Evolutionary conservation across 2,329 filamentous ascomycete genomes (phyloP).

Genomic region (Magnaporthiopsis poae): DNA sequence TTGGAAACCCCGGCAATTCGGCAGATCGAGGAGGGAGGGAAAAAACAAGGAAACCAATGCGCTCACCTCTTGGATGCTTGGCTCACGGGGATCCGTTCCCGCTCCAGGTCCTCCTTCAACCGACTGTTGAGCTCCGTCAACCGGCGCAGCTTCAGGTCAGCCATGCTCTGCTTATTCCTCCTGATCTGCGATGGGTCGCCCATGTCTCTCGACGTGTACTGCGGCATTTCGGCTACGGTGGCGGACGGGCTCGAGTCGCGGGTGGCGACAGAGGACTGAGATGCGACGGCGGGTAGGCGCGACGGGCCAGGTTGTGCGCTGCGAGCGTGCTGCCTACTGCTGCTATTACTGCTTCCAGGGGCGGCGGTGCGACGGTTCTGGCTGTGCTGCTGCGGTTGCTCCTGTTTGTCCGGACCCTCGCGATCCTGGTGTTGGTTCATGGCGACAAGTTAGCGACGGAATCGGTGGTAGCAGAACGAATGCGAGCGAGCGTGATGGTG

Average conservation of each 20-base stretch:
- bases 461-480: background rate
- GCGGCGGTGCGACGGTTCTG: background rate
- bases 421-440: slow-evolving; percentile 7
- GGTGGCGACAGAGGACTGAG: background rate
- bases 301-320: slow-evolving; percentile 6
- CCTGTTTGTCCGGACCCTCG: background rate
- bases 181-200: slow-evolving; percentile 59
- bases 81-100: slow-evolving; percentile 89
- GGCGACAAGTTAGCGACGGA: slow-evolving; percentile 2
- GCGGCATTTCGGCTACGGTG: slow-evolving; percentile 42
- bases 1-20: slow-evolving; percentile 9
- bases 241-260: background rate
- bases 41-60: background rate
- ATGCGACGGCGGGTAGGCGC: slow-evolving; percentile 1
- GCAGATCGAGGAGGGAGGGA: background rate
- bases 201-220: slow-evolving; percentile 57
- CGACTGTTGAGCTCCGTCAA: slow-evolving; percentile 95
- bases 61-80: slow-evolving; percentile 78
- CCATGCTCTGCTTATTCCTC: slow-evolving; percentile 99
- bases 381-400: background rate
- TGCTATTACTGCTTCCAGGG: slow-evolving; percentile 1
- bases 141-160: slow-evolving; percentile 89
- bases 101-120: slow-evolving; percentile 87
- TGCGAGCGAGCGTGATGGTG: background rate
- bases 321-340: slow-evolving; percentile 1